Base-by-base conservation (phyloP, 495 filamentous ascomycete species). In the Tirmania nivea region DNA sequence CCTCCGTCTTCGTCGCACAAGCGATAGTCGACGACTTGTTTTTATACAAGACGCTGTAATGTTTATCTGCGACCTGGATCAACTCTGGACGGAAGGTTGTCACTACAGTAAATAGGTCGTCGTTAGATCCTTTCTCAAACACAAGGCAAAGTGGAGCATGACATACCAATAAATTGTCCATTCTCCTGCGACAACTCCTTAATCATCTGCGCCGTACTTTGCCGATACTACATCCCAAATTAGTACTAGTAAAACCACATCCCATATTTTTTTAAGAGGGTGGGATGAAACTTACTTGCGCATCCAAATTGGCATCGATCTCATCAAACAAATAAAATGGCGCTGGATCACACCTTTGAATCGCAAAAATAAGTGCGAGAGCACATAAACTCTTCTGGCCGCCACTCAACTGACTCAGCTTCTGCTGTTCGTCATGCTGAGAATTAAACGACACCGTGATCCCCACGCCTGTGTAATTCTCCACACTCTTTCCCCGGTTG, bases 281-380 rank as follows among this genome's bases (percentile, higher is more conserved):
- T n/a, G n/a, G n/a, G n/a, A n/a, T n/a, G 21, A 20, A 31, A n/a
- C 17, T 20, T 49, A 53, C 45, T 51, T 63, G 48, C 8, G 88
- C 87, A 67, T 99, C 90, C 19, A 99, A 76, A 65, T 96, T 96
- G 64, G 90, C 90, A 66, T 99, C 90, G 62, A 99, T 94, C 70
- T 99, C 90, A 65, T 99, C 90, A 57, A 99, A 99, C 57, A 99
- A 84, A 68, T 96, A 94, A 71, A 99, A 96, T 11, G 90, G 90
- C 16, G 88, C 89, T 7, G 92, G 90, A 60, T 96, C 90, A 61
- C 90, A 93, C 58, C 86, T 83, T 62, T 99, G 90, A 66, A 99
- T 93, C n/a, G 90, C 90, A 65, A 99, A 96, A 57, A 99, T 86
- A 50, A 99, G 76, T 53, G 89, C 89, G 50, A 99, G 78, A 12